Evolutionary conservation across 2,329 filamentous ascomycete genomes (phyloP).

Genomic region (Chaetomium strumarium): DNA sequence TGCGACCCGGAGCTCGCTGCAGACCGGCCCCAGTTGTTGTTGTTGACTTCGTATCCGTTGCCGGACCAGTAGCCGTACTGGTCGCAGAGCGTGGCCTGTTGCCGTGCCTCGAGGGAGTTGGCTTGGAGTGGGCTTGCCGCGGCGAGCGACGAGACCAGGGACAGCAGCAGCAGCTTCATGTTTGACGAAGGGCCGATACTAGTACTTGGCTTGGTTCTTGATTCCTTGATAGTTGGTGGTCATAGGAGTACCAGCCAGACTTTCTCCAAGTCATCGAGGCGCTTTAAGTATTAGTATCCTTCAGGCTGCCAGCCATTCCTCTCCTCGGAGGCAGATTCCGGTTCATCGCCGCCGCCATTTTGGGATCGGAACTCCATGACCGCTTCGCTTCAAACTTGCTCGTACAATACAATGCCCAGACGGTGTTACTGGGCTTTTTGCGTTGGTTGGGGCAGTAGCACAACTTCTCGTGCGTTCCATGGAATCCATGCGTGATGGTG

Average conservation of each 20-base stretch:
- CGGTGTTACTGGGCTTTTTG: too few species aligned
- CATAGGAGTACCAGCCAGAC: neutral
- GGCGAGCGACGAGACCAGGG: neutral
- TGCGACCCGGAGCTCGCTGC: slow-evolving; percentile 34
- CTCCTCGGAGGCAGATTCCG: too few species aligned
- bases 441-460: too few species aligned
- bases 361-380: too few species aligned
- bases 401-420: too few species aligned
- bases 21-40: slow-evolving; percentile 40
- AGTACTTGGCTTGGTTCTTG: neutral
- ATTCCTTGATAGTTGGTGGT: neutral
- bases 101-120: neutral
- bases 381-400: too few species aligned
- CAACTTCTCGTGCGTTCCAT: neutral
- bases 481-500: too few species aligned
- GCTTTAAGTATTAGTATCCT: too few species aligned
- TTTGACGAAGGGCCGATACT: neutral
- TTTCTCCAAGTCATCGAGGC: neutral
- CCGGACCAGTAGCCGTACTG: slow-evolving; percentile 30
- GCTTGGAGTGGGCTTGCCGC: slow-evolving; percentile 2
- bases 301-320: too few species aligned
- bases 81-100: slow-evolving; percentile 22
- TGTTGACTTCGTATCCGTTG: slow-evolving; percentile 33
- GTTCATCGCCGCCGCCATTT: too few species aligned
- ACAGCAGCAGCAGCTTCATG: slow-evolving; percentile 1